These are phyloP conservation scores for Sisymbrium irio DNA, from an alignment of 345 rosid genomes.

Conservation along the genomic window DNA sequence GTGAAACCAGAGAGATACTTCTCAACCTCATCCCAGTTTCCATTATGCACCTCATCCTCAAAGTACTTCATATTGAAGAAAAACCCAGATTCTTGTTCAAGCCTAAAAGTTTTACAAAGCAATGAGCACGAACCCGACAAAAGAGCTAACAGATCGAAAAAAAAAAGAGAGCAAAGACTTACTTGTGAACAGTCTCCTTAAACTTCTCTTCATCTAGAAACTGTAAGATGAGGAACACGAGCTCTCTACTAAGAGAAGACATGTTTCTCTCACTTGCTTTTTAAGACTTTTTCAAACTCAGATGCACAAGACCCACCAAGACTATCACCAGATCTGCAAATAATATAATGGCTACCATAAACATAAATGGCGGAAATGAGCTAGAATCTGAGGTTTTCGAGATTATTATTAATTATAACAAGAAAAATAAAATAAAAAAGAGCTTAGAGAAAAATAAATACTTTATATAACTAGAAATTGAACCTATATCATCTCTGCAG, in stretches of 20 bases:
- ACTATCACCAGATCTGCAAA: conserved; percentile 60
- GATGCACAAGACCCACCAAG: conserved; percentile 35
- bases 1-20: conserved; percentile 98
- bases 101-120: conserved; percentile 37
- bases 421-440: not conserved
- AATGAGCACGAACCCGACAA: not conserved
- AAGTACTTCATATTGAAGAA: conserved; percentile 98
- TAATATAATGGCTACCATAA: conserved; percentile 5
- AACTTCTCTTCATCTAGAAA: conserved; percentile 99
- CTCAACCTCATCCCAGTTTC: conserved; percentile 99
- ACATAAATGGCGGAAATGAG: conserved; percentile 24
- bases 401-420: not conserved
- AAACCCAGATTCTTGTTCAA: conserved; percentile 98
- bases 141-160: conserved; percentile 5
- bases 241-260: conserved; percentile 99
- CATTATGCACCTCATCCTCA: conserved; percentile 96
- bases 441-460: not conserved
- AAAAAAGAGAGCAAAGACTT: conserved; percentile 30
- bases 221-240: conserved; percentile 96
- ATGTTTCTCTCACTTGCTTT: conserved; percentile 43
- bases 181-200: conserved; percentile 99
- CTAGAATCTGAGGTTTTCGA: conserved; percentile 26
- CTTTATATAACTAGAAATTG: conserved; percentile 40
- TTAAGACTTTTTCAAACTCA: conserved; percentile 29
- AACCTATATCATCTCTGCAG: conserved; percentile 33